Conservation (phyloP, 805 yeast species). For the Lipomyces orientalis region DNA sequence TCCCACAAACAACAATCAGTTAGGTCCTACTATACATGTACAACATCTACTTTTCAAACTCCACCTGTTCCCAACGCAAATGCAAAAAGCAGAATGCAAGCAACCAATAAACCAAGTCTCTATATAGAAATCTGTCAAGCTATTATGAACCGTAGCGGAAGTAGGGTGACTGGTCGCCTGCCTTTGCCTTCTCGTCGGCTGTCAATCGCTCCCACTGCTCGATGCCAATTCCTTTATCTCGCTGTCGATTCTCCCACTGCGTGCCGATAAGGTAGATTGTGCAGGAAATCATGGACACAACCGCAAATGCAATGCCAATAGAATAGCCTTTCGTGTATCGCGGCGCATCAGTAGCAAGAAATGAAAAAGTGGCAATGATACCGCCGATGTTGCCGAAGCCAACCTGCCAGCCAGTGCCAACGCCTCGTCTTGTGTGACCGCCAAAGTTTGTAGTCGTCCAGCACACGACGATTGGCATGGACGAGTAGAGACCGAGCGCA, state of each 20-base stretch:
- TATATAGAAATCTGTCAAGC: neutral
- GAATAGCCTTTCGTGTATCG: conserved; percentile 60
- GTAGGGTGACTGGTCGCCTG: conserved; percentile 27
- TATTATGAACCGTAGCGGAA: conserved; percentile 23
- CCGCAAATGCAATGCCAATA: conserved; percentile 56
- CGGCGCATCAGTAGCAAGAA: conserved; percentile 64
- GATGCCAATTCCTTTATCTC: conserved; percentile 35
- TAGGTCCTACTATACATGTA: neutral
- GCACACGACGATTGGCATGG: conserved; percentile 73
- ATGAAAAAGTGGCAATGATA: conserved; percentile 65
- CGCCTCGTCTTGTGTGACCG: conserved; percentile 66
- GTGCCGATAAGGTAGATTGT: conserved; percentile 47
- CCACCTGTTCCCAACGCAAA: neutral
- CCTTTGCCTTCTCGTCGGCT: conserved; percentile 19
- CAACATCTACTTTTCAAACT: neutral
- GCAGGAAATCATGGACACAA: conserved; percentile 50
- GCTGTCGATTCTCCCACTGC: conserved; percentile 41
- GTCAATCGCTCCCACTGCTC: conserved; percentile 36
- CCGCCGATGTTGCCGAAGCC: conserved; percentile 81
- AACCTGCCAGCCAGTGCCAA: conserved; percentile 64
- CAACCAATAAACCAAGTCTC: neutral
- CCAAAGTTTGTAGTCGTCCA: conserved; percentile 68
- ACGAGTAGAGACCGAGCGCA: conserved; percentile 63
- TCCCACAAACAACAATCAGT: neutral
- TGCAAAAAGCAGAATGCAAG: neutral